Evolutionary conservation across 257 asterid genomes (phyloP).

Genomic region (Solanum lignicaule): DNA sequence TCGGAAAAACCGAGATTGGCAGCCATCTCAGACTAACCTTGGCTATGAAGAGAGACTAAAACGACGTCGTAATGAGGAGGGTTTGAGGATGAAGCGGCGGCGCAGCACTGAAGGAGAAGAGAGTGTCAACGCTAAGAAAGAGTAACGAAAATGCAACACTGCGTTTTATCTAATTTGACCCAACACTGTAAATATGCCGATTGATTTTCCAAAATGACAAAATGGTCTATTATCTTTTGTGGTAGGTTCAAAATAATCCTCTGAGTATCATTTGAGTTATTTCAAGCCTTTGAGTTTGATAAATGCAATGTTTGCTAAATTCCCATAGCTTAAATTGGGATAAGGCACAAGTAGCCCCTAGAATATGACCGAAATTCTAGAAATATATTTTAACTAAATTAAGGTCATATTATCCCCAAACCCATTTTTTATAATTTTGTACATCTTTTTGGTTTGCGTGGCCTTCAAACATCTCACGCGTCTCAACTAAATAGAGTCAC

Average conservation of each 20-base stretch:
- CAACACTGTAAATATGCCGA: background rate
- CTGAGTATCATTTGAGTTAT: background rate
- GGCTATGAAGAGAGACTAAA: background rate
- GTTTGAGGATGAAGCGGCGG: background rate
- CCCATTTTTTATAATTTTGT: fast-evolving
- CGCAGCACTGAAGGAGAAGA: background rate
- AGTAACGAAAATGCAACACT: background rate
- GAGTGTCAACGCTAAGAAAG: background rate
- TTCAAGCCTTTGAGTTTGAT: background rate
- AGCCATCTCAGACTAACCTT: background rate
- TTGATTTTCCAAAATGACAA: background rate
- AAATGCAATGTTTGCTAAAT: background rate
- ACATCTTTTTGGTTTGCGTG: fast-evolving
- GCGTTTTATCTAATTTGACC: background rate
- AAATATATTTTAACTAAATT: too few relatives aligned
- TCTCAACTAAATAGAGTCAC: background rate
- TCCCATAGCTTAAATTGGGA: background rate
- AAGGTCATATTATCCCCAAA: fast-evolving
- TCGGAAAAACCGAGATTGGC: background rate
- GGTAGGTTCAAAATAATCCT: background rate
- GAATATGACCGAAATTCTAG: fast-evolving
- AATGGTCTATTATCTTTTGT: background rate
- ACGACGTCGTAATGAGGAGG: background rate
- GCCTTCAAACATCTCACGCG: background rate
- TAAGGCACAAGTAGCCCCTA: fast-evolving